These are phyloP conservation scores for Coprinopsis strossmayeri DNA, from an alignment of 768 basidiomycete species.

Conservation along the genomic window DNA sequence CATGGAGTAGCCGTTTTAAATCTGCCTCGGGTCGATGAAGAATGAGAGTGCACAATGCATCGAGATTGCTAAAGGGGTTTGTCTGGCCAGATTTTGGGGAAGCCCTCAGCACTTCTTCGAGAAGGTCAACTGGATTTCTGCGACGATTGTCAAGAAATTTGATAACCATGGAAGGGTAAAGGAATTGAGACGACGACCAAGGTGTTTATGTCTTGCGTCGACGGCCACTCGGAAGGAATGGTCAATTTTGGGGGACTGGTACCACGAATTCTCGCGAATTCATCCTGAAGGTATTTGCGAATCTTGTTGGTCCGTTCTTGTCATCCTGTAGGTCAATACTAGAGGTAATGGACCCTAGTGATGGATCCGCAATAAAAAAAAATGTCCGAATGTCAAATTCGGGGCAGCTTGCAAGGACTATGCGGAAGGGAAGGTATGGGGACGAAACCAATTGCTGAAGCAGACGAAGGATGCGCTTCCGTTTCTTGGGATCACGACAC, in stretches of 20 bases:
- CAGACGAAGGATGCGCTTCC: neutral
- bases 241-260: neutral
- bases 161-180: slow-evolving; percentile 2
- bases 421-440: neutral
- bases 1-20: slow-evolving; percentile 1
- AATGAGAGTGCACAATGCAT: slow-evolving; percentile 6
- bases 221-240: neutral
- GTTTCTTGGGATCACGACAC: neutral
- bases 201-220: neutral
- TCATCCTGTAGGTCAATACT: neutral
- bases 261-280: neutral
- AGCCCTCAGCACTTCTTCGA: neutral
- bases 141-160: slow-evolving; percentile 5
- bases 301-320: slow-evolving; percentile 1
- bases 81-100: neutral
- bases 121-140: neutral
- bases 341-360: neutral
- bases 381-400: neutral
- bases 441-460: neutral
- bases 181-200: neutral
- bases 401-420: slow-evolving; percentile 9
- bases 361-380: neutral
- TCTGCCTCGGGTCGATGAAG: neutral
- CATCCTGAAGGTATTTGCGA: neutral
- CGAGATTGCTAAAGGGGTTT: slow-evolving; percentile 6